Conservation (phyloP, 768 basidiomycete species). For the Termitomyces sp. region DNA sequence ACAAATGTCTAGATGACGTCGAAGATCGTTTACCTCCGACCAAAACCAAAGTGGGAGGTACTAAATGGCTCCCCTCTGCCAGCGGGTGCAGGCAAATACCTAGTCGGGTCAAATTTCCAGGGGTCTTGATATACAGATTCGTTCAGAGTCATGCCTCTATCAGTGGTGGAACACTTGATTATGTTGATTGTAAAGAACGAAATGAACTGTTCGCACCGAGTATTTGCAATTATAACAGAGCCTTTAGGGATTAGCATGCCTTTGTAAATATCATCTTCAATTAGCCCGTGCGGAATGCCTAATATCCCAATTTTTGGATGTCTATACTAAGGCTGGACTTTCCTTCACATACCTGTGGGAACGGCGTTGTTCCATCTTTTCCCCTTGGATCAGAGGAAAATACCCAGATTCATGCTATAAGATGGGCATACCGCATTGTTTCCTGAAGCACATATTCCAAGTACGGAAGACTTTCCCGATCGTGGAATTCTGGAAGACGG, state of each 20-base stretch:
- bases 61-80: conserved; percentile 13
- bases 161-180: background rate
- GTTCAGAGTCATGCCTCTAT: conserved; percentile 15
- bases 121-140: conserved; percentile 11
- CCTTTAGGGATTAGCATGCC: conserved; percentile 15
- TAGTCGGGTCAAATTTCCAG: conserved; percentile 10
- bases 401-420: background rate
- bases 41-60: conserved; percentile 13
- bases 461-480: conserved; percentile 19
- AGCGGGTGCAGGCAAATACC: conserved; percentile 11
- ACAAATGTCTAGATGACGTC: background rate
- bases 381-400: background rate
- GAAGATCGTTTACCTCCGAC: conserved; percentile 7
- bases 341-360: conserved; percentile 3
- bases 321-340: background rate
- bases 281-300: conserved; percentile 15
- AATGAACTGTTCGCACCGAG: conserved; percentile 4
- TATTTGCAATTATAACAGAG: conserved; percentile 12
- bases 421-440: conserved; percentile 8
- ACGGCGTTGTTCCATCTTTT: conserved; percentile 9
- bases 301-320: background rate
- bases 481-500: conserved; percentile 23
- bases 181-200: background rate
- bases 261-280: conserved; percentile 16
- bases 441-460: conserved; percentile 18